phyloP scores from a whole-genome alignment of 441 rosid genomes.

The Bruguiera hainesii region DNA sequence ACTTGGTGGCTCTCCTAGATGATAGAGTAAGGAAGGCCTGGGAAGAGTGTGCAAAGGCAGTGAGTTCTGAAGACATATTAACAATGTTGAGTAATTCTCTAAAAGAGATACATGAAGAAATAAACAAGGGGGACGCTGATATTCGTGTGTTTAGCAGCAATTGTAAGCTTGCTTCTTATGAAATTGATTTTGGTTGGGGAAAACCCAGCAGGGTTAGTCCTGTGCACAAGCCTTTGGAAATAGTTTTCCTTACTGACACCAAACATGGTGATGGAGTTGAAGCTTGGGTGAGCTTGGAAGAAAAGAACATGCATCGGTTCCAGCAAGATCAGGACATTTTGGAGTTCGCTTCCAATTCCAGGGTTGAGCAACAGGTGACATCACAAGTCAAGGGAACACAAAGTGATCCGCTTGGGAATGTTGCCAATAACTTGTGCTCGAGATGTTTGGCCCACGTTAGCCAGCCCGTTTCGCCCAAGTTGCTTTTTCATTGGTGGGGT shows the following conservation, averaged over 20 bases:
- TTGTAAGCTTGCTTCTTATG: conserved; percentile 30
- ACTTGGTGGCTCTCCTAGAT: conserved; percentile 13
- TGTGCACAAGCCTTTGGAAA: not conserved
- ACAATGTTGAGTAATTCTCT: conserved; percentile 4
- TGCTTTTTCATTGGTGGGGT: not conserved
- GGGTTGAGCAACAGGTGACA: not conserved
- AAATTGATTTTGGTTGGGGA: conserved; percentile 38
- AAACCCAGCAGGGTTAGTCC: conserved; percentile 31
- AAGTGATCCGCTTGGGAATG: not conserved
- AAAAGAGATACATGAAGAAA: not conserved
- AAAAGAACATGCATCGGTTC: conserved; percentile 31
- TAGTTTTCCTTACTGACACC: conserved; percentile 18
- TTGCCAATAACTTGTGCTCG: not conserved
- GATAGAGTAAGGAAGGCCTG: conserved; percentile 9
- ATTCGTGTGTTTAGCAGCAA: conserved; percentile 21
- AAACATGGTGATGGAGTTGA: conserved; percentile 40
- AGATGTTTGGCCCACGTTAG: not conserved
- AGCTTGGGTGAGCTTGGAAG: conserved; percentile 45
- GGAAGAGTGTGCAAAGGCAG: not conserved
- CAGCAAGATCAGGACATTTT: conserved; percentile 21
- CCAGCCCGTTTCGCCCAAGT: not conserved
- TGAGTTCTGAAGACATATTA: conserved; percentile 12
- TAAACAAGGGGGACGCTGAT: not conserved
- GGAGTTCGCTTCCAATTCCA: not conserved
- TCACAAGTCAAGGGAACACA: not conserved